Conservation (phyloP, 1,284 basidiomycete genomes). For the Xerocomus cyaneibrunnescens region DNA sequence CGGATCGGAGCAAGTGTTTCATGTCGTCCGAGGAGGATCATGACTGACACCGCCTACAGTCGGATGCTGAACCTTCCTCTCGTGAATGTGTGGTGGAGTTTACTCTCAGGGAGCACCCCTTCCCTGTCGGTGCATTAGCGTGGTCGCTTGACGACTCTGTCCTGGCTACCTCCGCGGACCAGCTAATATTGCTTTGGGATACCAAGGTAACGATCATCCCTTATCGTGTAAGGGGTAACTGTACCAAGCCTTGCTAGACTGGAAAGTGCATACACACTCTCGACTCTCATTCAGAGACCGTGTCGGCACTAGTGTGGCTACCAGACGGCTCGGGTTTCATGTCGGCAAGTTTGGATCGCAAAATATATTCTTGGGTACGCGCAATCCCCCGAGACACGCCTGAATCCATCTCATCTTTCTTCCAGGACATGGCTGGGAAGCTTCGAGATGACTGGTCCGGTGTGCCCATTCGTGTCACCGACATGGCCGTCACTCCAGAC, state of each 20-base stretch:
- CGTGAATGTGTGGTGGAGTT: conserved; percentile 61
- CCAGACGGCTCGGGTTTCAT: conserved; percentile 89
- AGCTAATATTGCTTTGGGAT: conserved; percentile 85
- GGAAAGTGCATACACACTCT: conserved; percentile 66
- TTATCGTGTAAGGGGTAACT: not conserved
- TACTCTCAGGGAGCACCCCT: conserved; percentile 72
- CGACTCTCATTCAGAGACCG: conserved; percentile 76
- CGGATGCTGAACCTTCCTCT: conserved; percentile 49
- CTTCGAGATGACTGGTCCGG: conserved; percentile 68
- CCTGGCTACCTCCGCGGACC: conserved; percentile 79
- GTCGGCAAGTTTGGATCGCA: conserved; percentile 87
- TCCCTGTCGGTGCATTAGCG: conserved; percentile 75
- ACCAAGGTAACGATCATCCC: conserved; percentile 54
- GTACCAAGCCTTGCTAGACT: conserved; percentile 46
- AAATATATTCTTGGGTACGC: conserved; percentile 86
- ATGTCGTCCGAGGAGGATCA: not conserved
- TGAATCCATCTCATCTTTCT: conserved; percentile 15
- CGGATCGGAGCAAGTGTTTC: conserved; percentile 63
- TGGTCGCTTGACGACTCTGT: conserved; percentile 90
- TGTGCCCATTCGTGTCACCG: conserved; percentile 83
- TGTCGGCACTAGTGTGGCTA: conserved; percentile 86
- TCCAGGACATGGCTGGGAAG: conserved; percentile 73
- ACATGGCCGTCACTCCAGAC: conserved; percentile 87
- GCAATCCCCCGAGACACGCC: conserved; percentile 6
- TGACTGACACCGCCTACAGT: conserved; percentile 34